phyloP scores from a whole-genome alignment of 2,329 filamentous ascomycete genomes.

The Fusarium transvaalense region DNA sequence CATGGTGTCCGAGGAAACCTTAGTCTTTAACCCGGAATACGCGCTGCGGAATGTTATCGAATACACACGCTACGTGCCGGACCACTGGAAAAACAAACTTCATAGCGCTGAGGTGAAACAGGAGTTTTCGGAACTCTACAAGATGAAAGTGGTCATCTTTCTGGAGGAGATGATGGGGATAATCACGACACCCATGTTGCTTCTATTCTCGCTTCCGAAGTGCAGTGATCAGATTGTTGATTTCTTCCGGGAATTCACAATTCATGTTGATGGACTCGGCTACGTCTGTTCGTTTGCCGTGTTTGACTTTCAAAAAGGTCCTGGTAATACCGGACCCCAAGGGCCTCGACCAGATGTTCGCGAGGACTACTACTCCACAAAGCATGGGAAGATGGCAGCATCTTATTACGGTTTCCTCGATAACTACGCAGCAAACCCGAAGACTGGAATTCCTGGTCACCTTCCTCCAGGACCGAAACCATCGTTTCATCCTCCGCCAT shows the following conservation, averaged over 20 bases:
- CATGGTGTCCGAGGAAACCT: conserved; percentile 86
- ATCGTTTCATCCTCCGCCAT: conserved; percentile 80
- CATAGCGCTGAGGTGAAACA: conserved; percentile 93
- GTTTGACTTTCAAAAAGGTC: conserved; percentile 93
- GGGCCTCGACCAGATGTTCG: conserved; percentile 72
- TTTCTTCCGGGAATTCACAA: conserved; percentile 97
- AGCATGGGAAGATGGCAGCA: conserved; percentile 98
- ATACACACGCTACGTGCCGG: conserved; percentile 91
- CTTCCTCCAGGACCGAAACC: conserved; percentile 65
- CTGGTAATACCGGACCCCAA: conserved; percentile 59
- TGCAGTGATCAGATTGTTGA: conserved; percentile 95
- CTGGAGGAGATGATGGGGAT: conserved; percentile 93
- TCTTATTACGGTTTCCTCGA: conserved; percentile 96
- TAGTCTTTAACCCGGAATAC: conserved; percentile 92
- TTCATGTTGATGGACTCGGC: conserved; percentile 95
- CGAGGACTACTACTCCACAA: conserved; percentile 93
- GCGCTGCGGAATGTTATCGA: conserved; percentile 90
- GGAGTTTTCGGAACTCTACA: conserved; percentile 91
- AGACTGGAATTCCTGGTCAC: conserved; percentile 73
- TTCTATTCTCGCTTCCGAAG: conserved; percentile 86
- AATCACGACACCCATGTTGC: conserved; percentile 88
- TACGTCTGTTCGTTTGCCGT: conserved; percentile 98
- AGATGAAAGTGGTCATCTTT: conserved; percentile 92
- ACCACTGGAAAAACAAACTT: conserved; percentile 88
- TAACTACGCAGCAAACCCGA: conserved; percentile 84